A percentile compares a stretch with the other conserved stretches of the same genome.
Conservation (phyloP, 2,329 filamentous ascomycete genomes). For the Kalaharituber pfeilii region DNA sequence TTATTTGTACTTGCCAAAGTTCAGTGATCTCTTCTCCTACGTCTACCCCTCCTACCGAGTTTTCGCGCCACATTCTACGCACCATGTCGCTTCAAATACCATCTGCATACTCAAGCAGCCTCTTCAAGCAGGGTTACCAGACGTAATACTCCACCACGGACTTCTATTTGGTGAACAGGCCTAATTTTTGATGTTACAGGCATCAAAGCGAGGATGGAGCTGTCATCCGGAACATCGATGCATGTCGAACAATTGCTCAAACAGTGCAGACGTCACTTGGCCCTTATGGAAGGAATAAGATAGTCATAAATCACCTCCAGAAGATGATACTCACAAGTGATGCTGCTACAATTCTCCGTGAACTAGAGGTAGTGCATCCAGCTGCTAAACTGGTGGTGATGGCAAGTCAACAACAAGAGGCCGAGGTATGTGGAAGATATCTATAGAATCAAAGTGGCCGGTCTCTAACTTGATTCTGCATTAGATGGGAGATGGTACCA, state of each 20-base stretch:
- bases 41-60: neutral
- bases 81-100: constrained; percentile 93
- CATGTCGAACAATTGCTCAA: constrained; percentile 84
- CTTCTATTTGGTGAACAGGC: constrained; percentile 15
- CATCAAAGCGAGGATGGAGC: constrained; percentile 99
- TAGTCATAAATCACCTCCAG: constrained; percentile 98
- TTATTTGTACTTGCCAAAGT: neutral
- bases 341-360: constrained; percentile 88
- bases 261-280: constrained; percentile 95
- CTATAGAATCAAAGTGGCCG: neutral
- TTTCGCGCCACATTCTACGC: too few species aligned
- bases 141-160: constrained; percentile 44
- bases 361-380: constrained; percentile 95
- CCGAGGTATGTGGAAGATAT: constrained; percentile 38
- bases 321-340: constrained; percentile 99
- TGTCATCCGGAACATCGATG: constrained; percentile 95
- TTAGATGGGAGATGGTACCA: constrained; percentile 92
- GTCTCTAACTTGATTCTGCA: neutral
- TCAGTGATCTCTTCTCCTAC: neutral
- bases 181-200: constrained; percentile 46
- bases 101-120: constrained; percentile 73
- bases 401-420: constrained; percentile 96
- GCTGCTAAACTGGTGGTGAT: constrained; percentile 95
- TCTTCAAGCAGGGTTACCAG: constrained; percentile 94
- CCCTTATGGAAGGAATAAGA: constrained; percentile 96